A percentile compares a stretch with the other conserved stretches of the same genome.
Conservation (phyloP, 805 yeast species). For the Zygosaccharomyces kombuchaensis region DNA sequence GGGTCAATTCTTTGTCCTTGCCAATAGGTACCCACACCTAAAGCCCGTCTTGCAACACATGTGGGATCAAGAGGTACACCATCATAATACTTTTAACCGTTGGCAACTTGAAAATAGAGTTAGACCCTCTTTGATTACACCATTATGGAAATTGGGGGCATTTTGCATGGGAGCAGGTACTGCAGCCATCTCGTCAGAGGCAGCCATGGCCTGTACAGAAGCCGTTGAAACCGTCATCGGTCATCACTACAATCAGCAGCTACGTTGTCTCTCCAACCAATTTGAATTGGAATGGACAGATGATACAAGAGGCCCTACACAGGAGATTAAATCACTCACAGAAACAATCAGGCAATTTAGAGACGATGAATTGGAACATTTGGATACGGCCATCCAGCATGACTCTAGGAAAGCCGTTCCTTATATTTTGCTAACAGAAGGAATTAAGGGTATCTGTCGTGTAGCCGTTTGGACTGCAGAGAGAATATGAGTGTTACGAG, state of each 20-base stretch:
- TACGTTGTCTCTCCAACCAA: constrained; percentile 68
- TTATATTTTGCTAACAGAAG: constrained; percentile 81
- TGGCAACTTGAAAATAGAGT: constrained; percentile 75
- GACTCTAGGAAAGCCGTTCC: constrained; percentile 94
- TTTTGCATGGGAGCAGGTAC: constrained; percentile 81
- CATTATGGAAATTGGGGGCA: constrained; percentile 92
- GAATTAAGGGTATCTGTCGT: constrained; percentile 74
- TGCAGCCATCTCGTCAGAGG: constrained; percentile 83
- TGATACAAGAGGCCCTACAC: constrained; percentile 28
- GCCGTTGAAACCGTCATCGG: constrained; percentile 99
- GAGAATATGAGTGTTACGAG: constrained; percentile 45
- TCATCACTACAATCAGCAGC: constrained; percentile 87
- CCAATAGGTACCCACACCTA: constrained; percentile 64
- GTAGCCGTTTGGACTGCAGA: constrained; percentile 94
- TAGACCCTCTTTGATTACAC: constrained; percentile 87
- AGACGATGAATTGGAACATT: constrained; percentile 92
- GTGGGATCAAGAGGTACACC: constrained; percentile 98
- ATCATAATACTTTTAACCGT: constrained; percentile 76
- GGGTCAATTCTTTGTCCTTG: constrained; percentile 80
- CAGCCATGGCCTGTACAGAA: constrained; percentile 99
- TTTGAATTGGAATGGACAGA: constrained; percentile 45
- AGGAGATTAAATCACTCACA: constrained; percentile 56
- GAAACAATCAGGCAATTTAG: constrained; percentile 68
- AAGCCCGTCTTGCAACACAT: constrained; percentile 82
- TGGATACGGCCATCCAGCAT: constrained; percentile 86